Base-by-base conservation (phyloP, 495 filamentous ascomycete genomes). In the Halenospora varia region DNA sequence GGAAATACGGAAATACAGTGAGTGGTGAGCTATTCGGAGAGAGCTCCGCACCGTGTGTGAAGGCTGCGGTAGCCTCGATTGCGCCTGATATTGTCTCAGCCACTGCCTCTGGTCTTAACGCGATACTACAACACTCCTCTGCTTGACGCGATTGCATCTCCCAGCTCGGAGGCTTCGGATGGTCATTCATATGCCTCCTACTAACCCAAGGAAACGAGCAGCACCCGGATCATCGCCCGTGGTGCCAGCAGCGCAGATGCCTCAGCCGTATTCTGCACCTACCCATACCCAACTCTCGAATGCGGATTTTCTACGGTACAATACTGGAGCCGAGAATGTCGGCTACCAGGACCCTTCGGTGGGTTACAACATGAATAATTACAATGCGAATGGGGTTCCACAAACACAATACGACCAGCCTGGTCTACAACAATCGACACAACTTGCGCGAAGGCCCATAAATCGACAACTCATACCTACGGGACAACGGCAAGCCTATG, bases 131-230 rank as follows among this genome's bases (percentile, higher is more conserved):
- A n/a, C n/a, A n/a, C n/a, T n/a, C n/a, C n/a, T n/a, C n/a, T n/a
- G n/a, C 51, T 54, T 54, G 19, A 29, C 24, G 46, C 55, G 53
- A 58, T 44, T 54, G 54, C 62, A 53, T 44, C 35, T 22, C 25
- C 52, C 51, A 47, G 19, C 25, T 50, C 54, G 54, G 44, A 61
- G 57, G 51, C 23, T 53, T 50, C 54, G 54, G 44, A 61, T 60
- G 51, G 18, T 53, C 52, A 18, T 23, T 48, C 53, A 20, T 55
- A 68, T 68, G 62, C 60, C 62, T 61, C 78, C 68, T 47, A 72
- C 77, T 24, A 82, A 81, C 56, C 64, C 81, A 48, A 79, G 87
- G 71, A 93, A 93, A 73, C 78, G 89, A 69, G 78, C 88, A 57
- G 87, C 88, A 25, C 85, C 89, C 45, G 89, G 88, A 63, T 70